Evolutionary conservation across 495 filamentous ascomycete genomes (phyloP).

Genomic region (Aspergillus bertholletiae): DNA sequence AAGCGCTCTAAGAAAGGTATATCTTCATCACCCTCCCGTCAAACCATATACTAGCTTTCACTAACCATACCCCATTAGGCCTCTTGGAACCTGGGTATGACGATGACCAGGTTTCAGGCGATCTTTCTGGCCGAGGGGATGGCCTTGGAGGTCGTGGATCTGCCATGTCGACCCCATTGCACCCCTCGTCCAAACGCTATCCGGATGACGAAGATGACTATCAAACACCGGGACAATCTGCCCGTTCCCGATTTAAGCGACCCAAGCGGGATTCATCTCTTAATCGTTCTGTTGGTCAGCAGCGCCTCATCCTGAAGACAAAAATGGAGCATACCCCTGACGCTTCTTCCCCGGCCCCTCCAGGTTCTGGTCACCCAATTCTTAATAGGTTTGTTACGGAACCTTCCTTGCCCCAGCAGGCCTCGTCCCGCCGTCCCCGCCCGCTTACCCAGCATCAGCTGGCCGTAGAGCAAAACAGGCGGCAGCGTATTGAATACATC

Average conservation of each 20-base stretch:
- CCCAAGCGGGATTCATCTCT: constrained; percentile 36
- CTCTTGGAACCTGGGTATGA: constrained; percentile 33
- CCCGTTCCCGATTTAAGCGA: constrained; percentile 33
- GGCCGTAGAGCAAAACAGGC: constrained; percentile 85
- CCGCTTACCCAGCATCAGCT: constrained; percentile 91
- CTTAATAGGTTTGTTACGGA: constrained; percentile 47
- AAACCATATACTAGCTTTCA: neutral
- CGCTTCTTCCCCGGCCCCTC: constrained; percentile 46
- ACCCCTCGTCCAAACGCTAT: constrained; percentile 32
- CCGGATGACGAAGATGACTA: constrained; percentile 37
- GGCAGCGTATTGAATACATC: constrained; percentile 82
- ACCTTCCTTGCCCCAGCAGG: constrained; percentile 27
- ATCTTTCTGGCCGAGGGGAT: constrained; percentile 28
- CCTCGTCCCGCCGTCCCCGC: constrained; percentile 58
- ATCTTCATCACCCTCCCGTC: constrained; percentile 20
- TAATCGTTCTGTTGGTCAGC: constrained; percentile 33
- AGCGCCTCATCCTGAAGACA: constrained; percentile 48
- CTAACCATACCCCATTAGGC: neutral
- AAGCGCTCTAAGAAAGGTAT: constrained; percentile 56
- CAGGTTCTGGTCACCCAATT: constrained; percentile 43
- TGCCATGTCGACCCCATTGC: constrained; percentile 41
- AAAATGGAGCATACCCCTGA: constrained; percentile 46
- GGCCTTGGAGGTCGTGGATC: constrained; percentile 28
- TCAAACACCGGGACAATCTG: constrained; percentile 29
- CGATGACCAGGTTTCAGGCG: constrained; percentile 33